Percentiles rank a stretch among this genome's conserved stretches.
Evolutionary conservation across 1,139 yeast genomes (phyloP).

Genomic region (Diutina catenulata): DNA sequence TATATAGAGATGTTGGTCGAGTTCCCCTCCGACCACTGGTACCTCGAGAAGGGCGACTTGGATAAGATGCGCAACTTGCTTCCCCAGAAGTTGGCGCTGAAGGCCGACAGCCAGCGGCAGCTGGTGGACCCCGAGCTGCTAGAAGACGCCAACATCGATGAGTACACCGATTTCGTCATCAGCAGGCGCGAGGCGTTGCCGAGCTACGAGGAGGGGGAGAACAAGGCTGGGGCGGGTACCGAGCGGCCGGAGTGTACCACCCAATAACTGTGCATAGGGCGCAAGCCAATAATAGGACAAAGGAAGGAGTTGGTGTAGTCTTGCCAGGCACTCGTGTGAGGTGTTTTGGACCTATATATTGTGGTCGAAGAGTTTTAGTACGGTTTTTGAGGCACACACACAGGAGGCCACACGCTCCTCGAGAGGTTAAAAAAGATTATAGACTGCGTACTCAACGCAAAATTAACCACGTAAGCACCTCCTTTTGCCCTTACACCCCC

Average conservation of each 20-base stretch:
- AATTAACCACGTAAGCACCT: too few relatives aligned
- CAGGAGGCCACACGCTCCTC: too few relatives aligned
- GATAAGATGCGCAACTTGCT: conserved; percentile 40
- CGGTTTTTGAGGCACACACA: too few relatives aligned
- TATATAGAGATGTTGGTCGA: conserved; percentile 61
- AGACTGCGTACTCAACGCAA: too few relatives aligned
- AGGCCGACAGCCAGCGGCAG: conserved; percentile 15
- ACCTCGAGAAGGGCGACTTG: conserved; percentile 52
- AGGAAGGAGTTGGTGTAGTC: neutral
- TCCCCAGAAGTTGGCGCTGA: conserved; percentile 28
- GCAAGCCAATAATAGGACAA: conserved; percentile 2
- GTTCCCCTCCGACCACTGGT: conserved; percentile 81
- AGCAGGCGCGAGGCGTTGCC: conserved; percentile 22
- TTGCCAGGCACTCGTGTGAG: conserved; percentile 7
- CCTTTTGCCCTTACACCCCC: too few relatives aligned
- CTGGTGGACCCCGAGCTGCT: conserved; percentile 15
- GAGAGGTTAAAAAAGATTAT: too few relatives aligned
- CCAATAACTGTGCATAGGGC: conserved; percentile 14
- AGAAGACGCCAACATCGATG: conserved; percentile 28
- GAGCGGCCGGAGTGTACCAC: conserved; percentile 32
- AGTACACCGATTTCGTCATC: conserved; percentile 29
- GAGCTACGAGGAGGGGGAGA: conserved; percentile 17
- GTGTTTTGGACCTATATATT: conserved; percentile 7
- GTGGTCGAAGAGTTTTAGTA: too few relatives aligned
- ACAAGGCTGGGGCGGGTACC: conserved; percentile 8